Conservation (phyloP, 345 rosid species). For the Rubroshorea leprosula region DNA sequence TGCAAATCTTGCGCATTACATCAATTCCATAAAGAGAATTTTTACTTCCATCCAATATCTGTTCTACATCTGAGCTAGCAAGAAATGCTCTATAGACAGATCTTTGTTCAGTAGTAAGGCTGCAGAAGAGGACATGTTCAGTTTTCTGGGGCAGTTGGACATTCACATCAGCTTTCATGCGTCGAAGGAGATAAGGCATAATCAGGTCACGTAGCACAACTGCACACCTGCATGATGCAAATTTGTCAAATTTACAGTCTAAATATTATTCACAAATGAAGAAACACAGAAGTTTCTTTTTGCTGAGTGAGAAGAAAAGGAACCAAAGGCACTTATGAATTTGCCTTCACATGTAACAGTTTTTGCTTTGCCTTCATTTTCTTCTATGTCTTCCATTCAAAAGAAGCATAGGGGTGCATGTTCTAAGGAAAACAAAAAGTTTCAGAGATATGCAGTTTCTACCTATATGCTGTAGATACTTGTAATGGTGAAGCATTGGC, state of each 20-base stretch:
- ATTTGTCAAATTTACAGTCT: constrained; percentile 1
- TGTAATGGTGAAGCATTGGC: constrained; percentile 97
- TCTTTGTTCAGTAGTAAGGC: constrained; percentile 84
- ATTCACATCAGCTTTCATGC: constrained; percentile 86
- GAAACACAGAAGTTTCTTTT: background rate
- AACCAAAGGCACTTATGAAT: background rate
- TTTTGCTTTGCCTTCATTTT: background rate
- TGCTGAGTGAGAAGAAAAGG: background rate
- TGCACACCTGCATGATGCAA: constrained; percentile 61
- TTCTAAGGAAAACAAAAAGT: constrained; percentile 5
- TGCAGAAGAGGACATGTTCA: constrained; percentile 94
- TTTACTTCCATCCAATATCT: constrained; percentile 70
- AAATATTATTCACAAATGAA: background rate
- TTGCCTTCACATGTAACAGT: background rate
- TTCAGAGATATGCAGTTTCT: constrained; percentile 14
- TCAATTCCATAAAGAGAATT: constrained; percentile 91
- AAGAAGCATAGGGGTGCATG: background rate
- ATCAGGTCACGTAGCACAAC: constrained; percentile 92
- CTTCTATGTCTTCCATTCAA: background rate
- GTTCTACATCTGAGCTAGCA: constrained; percentile 95
- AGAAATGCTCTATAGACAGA: constrained; percentile 90
- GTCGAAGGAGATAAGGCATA: constrained; percentile 99
- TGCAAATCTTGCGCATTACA: constrained; percentile 99
- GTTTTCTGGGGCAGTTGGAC: constrained; percentile 86
- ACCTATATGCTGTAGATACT: constrained; percentile 98